Evolutionary conservation across 768 basidiomycete species (phyloP).

Genomic region (Collybia mongolica): DNA sequence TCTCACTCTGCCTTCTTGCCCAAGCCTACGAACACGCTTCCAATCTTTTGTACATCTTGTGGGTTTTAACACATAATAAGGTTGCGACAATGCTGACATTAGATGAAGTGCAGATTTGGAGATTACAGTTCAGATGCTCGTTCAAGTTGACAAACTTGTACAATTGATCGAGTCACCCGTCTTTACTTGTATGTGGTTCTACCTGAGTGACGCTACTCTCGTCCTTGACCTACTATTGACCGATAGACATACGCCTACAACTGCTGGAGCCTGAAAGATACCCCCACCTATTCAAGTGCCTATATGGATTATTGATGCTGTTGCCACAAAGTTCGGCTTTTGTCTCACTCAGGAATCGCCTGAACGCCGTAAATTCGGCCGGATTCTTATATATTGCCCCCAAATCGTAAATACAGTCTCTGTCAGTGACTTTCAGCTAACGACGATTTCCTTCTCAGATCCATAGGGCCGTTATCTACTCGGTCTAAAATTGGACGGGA

Average conservation of each 20-base stretch:
- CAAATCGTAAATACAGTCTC: slow-evolving; percentile 58
- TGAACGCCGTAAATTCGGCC: slow-evolving; percentile 93
- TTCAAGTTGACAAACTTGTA: slow-evolving; percentile 97
- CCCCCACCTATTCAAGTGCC: slow-evolving; percentile 94
- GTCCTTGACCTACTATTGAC: background rate
- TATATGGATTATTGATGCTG: slow-evolving; percentile 96
- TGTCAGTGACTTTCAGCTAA: background rate
- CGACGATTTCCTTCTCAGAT: slow-evolving; percentile 12
- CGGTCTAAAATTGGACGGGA: slow-evolving; percentile 81
- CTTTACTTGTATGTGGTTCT: slow-evolving; percentile 77
- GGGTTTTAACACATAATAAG: slow-evolving; percentile 11
- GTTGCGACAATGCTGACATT: background rate
- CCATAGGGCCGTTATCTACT: slow-evolving; percentile 39
- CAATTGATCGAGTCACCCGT: slow-evolving; percentile 98
- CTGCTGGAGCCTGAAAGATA: slow-evolving; percentile 96
- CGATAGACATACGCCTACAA: slow-evolving; percentile 80
- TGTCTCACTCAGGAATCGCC: slow-evolving; percentile 87
- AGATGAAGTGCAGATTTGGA: slow-evolving; percentile 85
- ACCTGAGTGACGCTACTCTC: background rate
- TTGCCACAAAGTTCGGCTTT: slow-evolving; percentile 97
- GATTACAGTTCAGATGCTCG: slow-evolving; percentile 90
- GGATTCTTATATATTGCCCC: slow-evolving; percentile 92
- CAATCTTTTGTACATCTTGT: slow-evolving; percentile 95
- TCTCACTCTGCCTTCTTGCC: slow-evolving; percentile 93
- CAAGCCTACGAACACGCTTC: slow-evolving; percentile 99